A percentile compares a stretch with the other conserved stretches of the same genome.
Evolutionary conservation across 257 asterid species (phyloP).

Genomic region (Datura wrightii): DNA sequence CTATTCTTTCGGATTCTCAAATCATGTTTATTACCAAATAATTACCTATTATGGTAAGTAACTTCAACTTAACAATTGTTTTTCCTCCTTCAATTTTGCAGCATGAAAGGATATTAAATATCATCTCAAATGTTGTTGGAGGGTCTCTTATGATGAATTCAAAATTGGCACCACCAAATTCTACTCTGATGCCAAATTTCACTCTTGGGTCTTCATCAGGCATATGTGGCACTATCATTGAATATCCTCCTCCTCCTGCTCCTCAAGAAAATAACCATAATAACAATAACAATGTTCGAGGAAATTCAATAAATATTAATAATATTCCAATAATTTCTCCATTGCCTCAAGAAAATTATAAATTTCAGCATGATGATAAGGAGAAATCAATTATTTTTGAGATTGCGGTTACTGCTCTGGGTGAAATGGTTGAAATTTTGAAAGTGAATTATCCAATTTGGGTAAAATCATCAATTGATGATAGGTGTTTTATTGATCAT

Average conservation of each 20-base stretch:
- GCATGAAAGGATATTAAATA: slow-evolving; percentile 47
- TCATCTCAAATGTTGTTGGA: slow-evolving; percentile 46
- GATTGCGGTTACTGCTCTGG: slow-evolving; percentile 50
- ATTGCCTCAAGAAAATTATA: slow-evolving; percentile 8
- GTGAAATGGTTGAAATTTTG: slow-evolving; percentile 62
- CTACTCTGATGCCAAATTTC: neutral
- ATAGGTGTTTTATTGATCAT: slow-evolving; percentile 48
- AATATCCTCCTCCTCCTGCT: slow-evolving; percentile 20
- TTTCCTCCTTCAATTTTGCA: slow-evolving; percentile 29
- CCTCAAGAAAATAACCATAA: neutral
- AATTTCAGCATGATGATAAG: slow-evolving; percentile 32
- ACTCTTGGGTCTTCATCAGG: slow-evolving; percentile 35
- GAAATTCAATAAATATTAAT: slow-evolving; percentile 31
- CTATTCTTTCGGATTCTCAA: neutral
- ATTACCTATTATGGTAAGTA: neutral
- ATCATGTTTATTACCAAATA: neutral
- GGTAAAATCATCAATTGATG: slow-evolving; percentile 52
- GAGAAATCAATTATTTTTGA: slow-evolving; percentile 50
- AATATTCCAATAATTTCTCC: slow-evolving; percentile 18
- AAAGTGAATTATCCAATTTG: slow-evolving; percentile 64
- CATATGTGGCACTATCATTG: slow-evolving; percentile 32
- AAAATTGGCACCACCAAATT: no score
- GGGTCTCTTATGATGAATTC: slow-evolving; percentile 27
- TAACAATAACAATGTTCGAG: neutral
- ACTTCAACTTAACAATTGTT: neutral